Conservation (phyloP, 441 rosid genomes). For the Brassica hybrid region DNA sequence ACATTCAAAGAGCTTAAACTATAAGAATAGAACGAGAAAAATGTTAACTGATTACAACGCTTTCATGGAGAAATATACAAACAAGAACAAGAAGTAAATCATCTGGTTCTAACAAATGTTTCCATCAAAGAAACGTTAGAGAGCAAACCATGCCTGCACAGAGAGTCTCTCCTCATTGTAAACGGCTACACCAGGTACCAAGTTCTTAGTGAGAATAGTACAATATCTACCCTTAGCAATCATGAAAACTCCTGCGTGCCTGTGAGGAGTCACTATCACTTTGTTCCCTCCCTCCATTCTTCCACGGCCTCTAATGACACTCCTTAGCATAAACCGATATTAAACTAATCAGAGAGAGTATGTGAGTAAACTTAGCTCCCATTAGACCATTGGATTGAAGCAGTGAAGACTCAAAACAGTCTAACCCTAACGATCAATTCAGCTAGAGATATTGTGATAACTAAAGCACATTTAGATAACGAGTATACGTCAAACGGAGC, state of each 20-base stretch:
- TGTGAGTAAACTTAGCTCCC: background rate
- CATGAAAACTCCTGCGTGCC: constrained; percentile 80
- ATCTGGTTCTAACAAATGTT: background rate
- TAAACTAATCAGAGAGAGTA: background rate
- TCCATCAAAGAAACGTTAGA: background rate
- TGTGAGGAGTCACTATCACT: constrained; percentile 80
- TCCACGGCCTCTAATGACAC: constrained; percentile 50
- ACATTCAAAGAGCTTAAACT: background rate
- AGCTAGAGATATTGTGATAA: background rate
- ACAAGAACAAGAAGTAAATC: background rate
- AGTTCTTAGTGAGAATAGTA: constrained; percentile 80
- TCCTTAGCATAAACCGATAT: background rate
- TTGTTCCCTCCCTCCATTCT: constrained; percentile 86
- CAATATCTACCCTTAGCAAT: constrained; percentile 85
- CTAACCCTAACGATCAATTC: background rate
- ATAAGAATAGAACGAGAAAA: background rate
- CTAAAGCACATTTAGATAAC: background rate
- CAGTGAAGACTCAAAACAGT: background rate
- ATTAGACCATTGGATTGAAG: background rate
- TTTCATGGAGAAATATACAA: background rate
- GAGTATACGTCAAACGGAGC: background rate
- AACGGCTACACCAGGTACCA: constrained; percentile 86
- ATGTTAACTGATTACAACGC: background rate
- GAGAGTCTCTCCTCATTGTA: constrained; percentile 82
- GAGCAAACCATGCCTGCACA: constrained; percentile 55